Conservation (phyloP, 148 eudicot genomes). For the Fallopia convolvulus region DNA sequence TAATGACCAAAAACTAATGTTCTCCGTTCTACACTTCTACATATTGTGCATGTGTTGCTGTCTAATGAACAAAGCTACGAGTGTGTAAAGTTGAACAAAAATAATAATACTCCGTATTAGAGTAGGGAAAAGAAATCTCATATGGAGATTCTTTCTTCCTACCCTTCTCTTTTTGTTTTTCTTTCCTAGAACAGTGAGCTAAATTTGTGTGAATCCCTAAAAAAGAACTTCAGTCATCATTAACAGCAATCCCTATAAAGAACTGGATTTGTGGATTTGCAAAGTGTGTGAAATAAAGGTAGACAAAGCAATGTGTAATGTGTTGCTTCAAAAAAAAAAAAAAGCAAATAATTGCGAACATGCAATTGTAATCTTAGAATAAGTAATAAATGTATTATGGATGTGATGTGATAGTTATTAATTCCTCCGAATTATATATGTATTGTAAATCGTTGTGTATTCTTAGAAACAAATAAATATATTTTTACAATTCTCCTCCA, state of each 20-base stretch:
- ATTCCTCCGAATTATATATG: too few species aligned
- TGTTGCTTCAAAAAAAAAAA: too few species aligned
- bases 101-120: neutral
- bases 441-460: too few species aligned
- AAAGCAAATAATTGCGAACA: neutral
- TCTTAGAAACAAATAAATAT: neutral
- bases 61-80: neutral
- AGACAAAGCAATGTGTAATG: neutral
- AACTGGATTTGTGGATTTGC: neutral
- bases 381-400: neutral
- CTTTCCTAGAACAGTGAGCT: neutral
- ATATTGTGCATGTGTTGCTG: neutral
- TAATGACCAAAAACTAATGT: neutral
- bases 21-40: neutral
- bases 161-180: neutral
- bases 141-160: neutral
- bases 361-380: too few species aligned
- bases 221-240: neutral
- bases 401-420: too few species aligned
- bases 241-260: conserved; percentile 6
- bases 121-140: too few species aligned
- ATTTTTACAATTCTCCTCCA: neutral
- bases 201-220: conserved; percentile 1
- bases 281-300: neutral
- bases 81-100: neutral